Percentiles rank a stretch among this genome's conserved stretches.
These are phyloP conservation scores for Dactylellina leptospora DNA, from an alignment of 2,329 filamentous ascomycete species.

Conservation along the genomic window DNA sequence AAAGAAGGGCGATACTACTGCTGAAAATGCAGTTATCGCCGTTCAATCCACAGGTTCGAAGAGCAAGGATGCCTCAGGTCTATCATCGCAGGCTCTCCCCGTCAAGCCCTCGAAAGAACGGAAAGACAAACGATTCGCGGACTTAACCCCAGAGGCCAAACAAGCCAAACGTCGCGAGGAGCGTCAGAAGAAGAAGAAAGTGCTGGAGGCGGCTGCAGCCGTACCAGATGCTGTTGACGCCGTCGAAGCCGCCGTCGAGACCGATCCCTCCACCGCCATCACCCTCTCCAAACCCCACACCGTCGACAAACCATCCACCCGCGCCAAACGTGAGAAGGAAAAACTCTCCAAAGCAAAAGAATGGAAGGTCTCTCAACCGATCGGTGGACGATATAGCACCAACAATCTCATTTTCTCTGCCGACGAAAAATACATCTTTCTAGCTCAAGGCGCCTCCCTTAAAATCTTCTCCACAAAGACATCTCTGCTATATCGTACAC, in stretches of 20 bases:
- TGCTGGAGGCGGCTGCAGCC: constrained; percentile 9
- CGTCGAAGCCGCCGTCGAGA: constrained; percentile 1
- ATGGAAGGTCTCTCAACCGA: constrained; percentile 72
- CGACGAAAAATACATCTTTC: constrained; percentile 71
- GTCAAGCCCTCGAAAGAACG: constrained; percentile 16
- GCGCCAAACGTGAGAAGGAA: constrained; percentile 32
- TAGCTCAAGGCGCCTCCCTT: constrained; percentile 77
- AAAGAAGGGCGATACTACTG: constrained; percentile 29
- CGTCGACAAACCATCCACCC: constrained; percentile 38
- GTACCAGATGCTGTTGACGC: constrained; percentile 9
- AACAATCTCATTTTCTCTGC: constrained; percentile 34
- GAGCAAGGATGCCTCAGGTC: not conserved
- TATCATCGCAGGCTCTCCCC: constrained; percentile 7
- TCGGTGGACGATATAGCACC: constrained; percentile 58
- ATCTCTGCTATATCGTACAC: constrained; percentile 79
- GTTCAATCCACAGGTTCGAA: constrained; percentile 2
- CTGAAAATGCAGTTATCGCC: constrained; percentile 35
- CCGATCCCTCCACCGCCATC: constrained; percentile 16
- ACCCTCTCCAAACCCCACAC: constrained; percentile 10
- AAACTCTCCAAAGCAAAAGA: constrained; percentile 48
- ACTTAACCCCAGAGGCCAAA: constrained; percentile 40
- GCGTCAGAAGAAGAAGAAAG: constrained; percentile 32
- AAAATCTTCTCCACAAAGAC: constrained; percentile 83
- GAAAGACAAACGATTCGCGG: constrained; percentile 46
- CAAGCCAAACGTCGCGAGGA: constrained; percentile 47